Evolutionary conservation across 2,329 filamentous ascomycete genomes (phyloP).

Genomic region (Falciphora oryzae): DNA sequence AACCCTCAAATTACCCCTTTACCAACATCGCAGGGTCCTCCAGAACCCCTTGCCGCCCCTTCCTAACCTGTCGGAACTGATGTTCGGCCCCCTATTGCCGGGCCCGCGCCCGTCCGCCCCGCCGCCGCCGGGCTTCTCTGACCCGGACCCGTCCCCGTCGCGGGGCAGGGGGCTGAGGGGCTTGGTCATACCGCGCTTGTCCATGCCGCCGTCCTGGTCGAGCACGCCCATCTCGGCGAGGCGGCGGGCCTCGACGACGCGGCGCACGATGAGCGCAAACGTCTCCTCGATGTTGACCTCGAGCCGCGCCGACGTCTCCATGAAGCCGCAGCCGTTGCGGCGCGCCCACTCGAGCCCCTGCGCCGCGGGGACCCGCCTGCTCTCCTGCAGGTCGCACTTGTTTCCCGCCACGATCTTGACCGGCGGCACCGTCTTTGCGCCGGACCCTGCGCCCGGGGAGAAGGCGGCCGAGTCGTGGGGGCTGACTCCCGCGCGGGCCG

Average conservation of each 20-base stretch:
- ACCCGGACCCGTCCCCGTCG: constrained; percentile 23
- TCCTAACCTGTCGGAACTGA: constrained; percentile 39
- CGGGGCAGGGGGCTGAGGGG: constrained; percentile 48
- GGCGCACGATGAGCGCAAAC: constrained; percentile 63
- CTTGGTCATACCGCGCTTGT: constrained; percentile 51
- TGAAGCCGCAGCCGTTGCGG: constrained; percentile 69
- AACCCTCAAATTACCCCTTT: constrained; percentile 11
- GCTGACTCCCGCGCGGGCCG: constrained; percentile 36
- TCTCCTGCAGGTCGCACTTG: constrained; percentile 74
- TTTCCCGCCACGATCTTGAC: constrained; percentile 82
- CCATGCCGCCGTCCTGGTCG: constrained; percentile 34
- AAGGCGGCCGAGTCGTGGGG: constrained; percentile 19
- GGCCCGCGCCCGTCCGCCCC: constrained; percentile 26
- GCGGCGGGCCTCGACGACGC: constrained; percentile 53
- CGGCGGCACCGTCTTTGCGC: constrained; percentile 55
- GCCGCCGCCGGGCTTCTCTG: constrained; percentile 33
- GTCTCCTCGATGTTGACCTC: constrained; percentile 89
- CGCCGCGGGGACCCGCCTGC: constrained; percentile 61
- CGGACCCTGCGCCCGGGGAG: constrained; percentile 25
- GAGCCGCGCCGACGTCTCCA: constrained; percentile 80
- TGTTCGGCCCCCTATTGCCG: constrained; percentile 37
- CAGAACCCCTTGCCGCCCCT: constrained; percentile 42
- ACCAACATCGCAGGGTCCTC: constrained; percentile 54
- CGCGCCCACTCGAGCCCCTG: constrained; percentile 74
- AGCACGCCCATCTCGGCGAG: constrained; percentile 42